These are phyloP conservation scores for Vigna hirtella DNA, from an alignment of 306 rosid genomes.

Conservation along the genomic window DNA sequence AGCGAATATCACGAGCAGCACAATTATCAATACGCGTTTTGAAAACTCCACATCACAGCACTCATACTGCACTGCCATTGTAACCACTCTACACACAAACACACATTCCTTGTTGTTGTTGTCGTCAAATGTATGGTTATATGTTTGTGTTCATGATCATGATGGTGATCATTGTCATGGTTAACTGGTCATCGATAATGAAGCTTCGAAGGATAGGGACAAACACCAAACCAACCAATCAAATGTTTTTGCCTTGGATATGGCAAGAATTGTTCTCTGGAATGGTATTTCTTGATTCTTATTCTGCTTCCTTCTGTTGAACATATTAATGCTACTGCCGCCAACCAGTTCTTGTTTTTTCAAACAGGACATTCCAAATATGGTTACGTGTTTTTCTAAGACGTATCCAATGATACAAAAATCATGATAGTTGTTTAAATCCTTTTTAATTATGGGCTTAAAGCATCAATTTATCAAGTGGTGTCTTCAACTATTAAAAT, in stretches of 20 bases:
- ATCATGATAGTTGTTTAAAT: background rate
- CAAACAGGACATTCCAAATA: background rate
- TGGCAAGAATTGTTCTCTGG: background rate
- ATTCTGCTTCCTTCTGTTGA: background rate
- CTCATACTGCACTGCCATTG: conserved; percentile 67
- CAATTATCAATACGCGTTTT: conserved; percentile 53
- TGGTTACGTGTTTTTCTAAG: background rate
- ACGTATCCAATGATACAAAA: background rate
- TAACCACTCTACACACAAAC: background rate
- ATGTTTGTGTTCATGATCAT: background rate
- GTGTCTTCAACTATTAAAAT: background rate
- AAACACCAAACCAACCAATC: background rate
- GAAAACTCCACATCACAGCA: conserved; percentile 72
- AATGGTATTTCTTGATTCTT: background rate
- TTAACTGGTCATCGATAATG: conserved; percentile 25
- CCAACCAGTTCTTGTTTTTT: background rate
- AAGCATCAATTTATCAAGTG: background rate
- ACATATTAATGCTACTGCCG: background rate
- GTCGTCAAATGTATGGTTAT: background rate
- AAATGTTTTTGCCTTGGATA: background rate
- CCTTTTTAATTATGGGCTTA: background rate
- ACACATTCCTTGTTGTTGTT: background rate
- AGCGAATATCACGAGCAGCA: conserved; percentile 71
- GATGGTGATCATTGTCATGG: background rate
- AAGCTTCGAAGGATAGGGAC: conserved; percentile 1